Evolutionary conservation across 495 filamentous ascomycete genomes (phyloP), one percentile per base, ranked within the genome.

Genomic region (Lasiosphaeriaceae sp.): DNA sequence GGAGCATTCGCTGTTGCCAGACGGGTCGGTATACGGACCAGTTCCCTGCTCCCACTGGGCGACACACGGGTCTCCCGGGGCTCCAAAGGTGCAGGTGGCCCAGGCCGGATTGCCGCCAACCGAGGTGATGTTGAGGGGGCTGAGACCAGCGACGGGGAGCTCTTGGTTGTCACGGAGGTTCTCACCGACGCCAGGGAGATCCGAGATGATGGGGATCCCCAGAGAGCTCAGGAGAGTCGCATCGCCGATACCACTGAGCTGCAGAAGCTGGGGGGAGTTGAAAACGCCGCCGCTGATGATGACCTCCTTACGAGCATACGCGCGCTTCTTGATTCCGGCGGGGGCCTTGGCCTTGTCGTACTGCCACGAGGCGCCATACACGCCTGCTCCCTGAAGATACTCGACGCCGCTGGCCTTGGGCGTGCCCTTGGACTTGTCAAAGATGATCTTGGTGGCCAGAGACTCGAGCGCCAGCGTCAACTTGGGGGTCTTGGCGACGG

Each of bases 371-470:
- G 84, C 83, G 17, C 73, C 65, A 72, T 86, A 88, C 12, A 87
- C 70, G 47, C 71, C 65, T 39, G 79, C 49, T n/a, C 84, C 84
- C 16, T 77, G 70, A 0, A 88, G 76, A 62, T 79, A 88, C 48
- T 85, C 78, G 37, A 89, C 76, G 39, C 85, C 85, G 2, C 68
- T 80, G 14, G 85, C 84, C 17, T 67, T 71, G 1, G 83, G 80
- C 19, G 68, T 71, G 22, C 59, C 61, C 11, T 48, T 50, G 11
- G 60, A 65, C 11, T 68, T 62, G 55, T 80, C 70, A 58, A 87
- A 86, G 29, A 66, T 56, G 46, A 87, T 71, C 57, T 79, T 82
- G 8, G 84, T 87, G 2, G 75, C 85, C 37, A 84, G 73, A 19
- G 75, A 76, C 58, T 86, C 76, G 9, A 78, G 77, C 23, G 74